These are phyloP conservation scores for Viola odorata DNA, from an alignment of 345 rosid genomes.

Conservation along the genomic window DNA sequence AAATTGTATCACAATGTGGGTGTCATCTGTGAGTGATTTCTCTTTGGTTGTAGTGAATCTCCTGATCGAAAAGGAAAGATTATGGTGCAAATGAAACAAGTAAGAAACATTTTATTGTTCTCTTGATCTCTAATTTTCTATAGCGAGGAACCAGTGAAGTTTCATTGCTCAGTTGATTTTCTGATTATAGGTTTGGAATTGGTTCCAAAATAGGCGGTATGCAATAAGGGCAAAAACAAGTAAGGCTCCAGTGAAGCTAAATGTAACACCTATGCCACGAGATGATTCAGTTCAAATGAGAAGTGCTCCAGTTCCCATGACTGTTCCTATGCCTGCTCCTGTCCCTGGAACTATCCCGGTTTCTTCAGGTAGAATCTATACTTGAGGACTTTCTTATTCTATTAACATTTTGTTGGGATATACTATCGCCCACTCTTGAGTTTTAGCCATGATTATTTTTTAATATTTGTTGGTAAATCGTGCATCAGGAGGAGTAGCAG, in stretches of 20 bases:
- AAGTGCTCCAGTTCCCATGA: constrained; percentile 51
- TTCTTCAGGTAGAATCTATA: constrained; percentile 45
- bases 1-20: not conserved
- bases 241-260: constrained; percentile 77
- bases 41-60: constrained; percentile 52
- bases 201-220: constrained; percentile 99
- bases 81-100: constrained; percentile 91
- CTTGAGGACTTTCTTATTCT: not conserved
- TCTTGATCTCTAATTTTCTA: not conserved
- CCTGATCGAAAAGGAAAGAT: constrained; percentile 77
- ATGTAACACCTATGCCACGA: constrained; percentile 57
- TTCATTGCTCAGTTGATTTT: constrained; percentile 7
- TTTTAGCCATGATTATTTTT: no score
- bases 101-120: constrained; percentile 28
- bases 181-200: constrained; percentile 78
- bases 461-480: no score
- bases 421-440: no score
- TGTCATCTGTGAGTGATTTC: constrained; percentile 8
- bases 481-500: no score
- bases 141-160: constrained; percentile 1
- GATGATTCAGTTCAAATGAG: constrained; percentile 57
- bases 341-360: constrained; percentile 37
- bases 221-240: constrained; percentile 79
- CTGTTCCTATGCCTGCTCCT: constrained; percentile 36
- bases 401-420: not conserved